phyloP scores from a whole-genome alignment of 179 eudicot species.

The Silene coronaria region DNA sequence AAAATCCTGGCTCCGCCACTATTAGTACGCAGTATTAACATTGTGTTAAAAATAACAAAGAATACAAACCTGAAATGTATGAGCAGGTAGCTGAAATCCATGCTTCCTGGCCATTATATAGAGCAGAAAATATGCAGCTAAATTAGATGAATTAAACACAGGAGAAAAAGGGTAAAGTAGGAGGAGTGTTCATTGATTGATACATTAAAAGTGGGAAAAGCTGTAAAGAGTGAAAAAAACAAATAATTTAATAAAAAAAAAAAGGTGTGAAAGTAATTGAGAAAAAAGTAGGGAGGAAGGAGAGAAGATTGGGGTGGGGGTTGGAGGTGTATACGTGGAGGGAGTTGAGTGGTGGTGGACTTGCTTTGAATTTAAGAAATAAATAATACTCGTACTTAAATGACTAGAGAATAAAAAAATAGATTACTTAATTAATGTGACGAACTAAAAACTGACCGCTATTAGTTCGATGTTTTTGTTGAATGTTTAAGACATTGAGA shows the following conservation, averaged over 20 bases:
- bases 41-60: constrained; percentile 14
- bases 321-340: neutral
- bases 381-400: no score
- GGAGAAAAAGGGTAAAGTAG: constrained; percentile 18
- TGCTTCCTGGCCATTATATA: constrained; percentile 70
- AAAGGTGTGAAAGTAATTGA: neutral
- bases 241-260: neutral
- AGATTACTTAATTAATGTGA: neutral
- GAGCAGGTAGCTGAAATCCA: constrained; percentile 95
- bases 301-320: no score
- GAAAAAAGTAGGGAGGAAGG: neutral
- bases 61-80: constrained; percentile 91
- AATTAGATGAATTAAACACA: neutral
- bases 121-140: constrained; percentile 17
- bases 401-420: neutral
- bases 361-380: neutral
- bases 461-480: no score
- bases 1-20: no score
- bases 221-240: neutral
- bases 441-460: no score
- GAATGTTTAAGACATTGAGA: no score
- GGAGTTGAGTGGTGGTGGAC: constrained; percentile 14
- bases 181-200: constrained; percentile 1
- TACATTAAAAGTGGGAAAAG: neutral
- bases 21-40: no score